phyloP scores from a whole-genome alignment of 805 yeast species.

The Teunomyces stri region DNA sequence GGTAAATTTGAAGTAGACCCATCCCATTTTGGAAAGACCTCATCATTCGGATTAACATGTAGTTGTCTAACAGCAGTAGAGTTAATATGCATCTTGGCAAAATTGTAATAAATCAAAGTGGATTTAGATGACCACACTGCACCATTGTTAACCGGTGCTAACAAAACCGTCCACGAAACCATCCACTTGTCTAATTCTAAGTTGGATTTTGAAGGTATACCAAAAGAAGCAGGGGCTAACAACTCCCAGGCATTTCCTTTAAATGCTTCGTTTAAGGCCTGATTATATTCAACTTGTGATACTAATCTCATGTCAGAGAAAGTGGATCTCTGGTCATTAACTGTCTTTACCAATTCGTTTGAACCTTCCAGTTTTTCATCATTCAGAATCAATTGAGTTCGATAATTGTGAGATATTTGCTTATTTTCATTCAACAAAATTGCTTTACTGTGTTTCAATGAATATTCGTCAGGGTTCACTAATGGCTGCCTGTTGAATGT shows the following conservation, averaged over 20 bases:
- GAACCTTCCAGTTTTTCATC: not conserved
- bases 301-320: conserved; percentile 55
- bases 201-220: conserved; percentile 66
- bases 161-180: conserved; percentile 74
- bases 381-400: not conserved
- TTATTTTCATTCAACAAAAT: conserved; percentile 24
- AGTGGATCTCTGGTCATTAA: conserved; percentile 11
- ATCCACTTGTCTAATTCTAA: conserved; percentile 73
- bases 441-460: conserved; percentile 42
- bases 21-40: conserved; percentile 36
- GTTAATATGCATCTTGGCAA: conserved; percentile 73
- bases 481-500: conserved; percentile 57
- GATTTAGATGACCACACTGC: conserved; percentile 67
- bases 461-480: conserved; percentile 46
- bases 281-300: conserved; percentile 67
- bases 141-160: conserved; percentile 57
- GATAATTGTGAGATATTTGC: not conserved
- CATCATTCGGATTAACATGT: conserved; percentile 29
- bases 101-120: conserved; percentile 66
- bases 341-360: conserved; percentile 7
- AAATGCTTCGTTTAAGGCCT: conserved; percentile 58
- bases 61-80: conserved; percentile 47
- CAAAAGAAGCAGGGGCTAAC: conserved; percentile 58
- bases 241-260: conserved; percentile 60
- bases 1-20: not conserved